phyloP scores from a whole-genome alignment of 2,329 filamentous ascomycete genomes.

The Colletotrichum salicis region DNA sequence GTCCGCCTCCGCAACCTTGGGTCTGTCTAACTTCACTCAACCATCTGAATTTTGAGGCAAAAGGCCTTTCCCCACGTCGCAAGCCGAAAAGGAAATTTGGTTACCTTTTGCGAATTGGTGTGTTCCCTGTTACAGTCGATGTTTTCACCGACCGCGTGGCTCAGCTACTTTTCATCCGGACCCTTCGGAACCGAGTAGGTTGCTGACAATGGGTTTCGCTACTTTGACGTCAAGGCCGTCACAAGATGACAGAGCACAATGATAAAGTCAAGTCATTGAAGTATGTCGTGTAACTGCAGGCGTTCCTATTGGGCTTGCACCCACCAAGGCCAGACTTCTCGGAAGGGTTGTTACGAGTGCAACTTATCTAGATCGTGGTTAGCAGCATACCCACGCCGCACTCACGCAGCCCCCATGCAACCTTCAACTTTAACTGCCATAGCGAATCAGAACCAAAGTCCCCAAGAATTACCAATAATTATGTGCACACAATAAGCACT shows the following conservation, averaged over 20 bases:
- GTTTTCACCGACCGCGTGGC: not conserved
- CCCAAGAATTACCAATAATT: not conserved
- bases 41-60: not conserved
- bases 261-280: no score
- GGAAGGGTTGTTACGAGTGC: not conserved
- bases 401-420: no score
- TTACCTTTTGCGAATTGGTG: not conserved
- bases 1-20: not conserved
- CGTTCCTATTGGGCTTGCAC: not conserved
- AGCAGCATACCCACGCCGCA: not conserved
- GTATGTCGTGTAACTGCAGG: not conserved
- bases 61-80: not conserved
- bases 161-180: not conserved
- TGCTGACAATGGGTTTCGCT: not conserved
- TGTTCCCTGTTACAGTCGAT: not conserved
- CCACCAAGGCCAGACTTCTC: not conserved
- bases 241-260: not conserved
- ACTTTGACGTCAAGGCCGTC: not conserved
- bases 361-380: not conserved
- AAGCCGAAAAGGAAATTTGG: not conserved
- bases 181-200: no score
- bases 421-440: not conserved
- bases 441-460: not conserved
- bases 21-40: not conserved
- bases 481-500: not conserved